Conservation (phyloP, 306 rosid species). For the Citrullus colocynthis region DNA sequence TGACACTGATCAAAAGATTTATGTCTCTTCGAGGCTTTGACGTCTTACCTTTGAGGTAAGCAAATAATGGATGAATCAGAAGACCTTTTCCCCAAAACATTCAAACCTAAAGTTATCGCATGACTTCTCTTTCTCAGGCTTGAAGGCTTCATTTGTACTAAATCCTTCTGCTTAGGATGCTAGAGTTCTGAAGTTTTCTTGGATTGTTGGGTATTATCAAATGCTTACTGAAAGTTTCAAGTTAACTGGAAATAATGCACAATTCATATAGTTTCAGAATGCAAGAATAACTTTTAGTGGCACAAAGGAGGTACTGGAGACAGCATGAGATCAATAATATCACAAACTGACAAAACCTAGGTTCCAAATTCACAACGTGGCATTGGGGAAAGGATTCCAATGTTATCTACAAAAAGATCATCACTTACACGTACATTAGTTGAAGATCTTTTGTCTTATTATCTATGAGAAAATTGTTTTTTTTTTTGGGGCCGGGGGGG, state of each 20-base stretch:
- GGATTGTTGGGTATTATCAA: background rate
- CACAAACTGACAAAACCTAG: background rate
- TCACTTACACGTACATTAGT: background rate
- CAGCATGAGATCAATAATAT: background rate
- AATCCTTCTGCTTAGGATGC: background rate
- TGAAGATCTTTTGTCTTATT: background rate
- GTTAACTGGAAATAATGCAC: background rate
- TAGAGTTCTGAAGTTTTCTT: background rate
- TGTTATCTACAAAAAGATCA: background rate
- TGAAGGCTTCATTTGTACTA: background rate
- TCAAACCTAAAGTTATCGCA: background rate
- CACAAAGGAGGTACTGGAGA: background rate
- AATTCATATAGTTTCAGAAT: background rate
- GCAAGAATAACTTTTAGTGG: background rate
- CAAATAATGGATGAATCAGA: background rate
- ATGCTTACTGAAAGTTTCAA: background rate
- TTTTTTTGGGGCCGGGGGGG: too few relatives aligned
- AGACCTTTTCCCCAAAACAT: background rate
- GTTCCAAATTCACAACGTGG: background rate
- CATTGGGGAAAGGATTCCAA: background rate
- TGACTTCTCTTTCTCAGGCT: background rate
- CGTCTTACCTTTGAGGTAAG: background rate
- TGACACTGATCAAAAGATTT: background rate
- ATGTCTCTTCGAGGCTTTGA: background rate
- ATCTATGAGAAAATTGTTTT: background rate